These are phyloP conservation scores for Saccharomycopsis sp. DNA, from an alignment of 805 yeast species.

Conservation along the genomic window DNA sequence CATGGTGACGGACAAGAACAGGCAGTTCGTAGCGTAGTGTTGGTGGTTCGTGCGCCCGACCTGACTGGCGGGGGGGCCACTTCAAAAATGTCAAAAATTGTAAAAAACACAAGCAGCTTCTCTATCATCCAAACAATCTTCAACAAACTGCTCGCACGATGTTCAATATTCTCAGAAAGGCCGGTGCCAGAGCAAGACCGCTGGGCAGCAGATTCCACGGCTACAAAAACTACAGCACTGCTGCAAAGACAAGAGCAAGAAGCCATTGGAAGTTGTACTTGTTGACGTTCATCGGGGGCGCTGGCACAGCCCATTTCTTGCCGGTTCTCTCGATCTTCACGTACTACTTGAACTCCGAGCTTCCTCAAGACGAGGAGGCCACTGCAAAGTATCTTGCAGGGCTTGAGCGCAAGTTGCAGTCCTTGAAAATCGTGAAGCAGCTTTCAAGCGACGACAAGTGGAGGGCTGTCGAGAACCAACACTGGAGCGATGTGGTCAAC, in stretches of 20 bases:
- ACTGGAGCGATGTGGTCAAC: constrained; percentile 34
- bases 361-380: constrained; percentile 25
- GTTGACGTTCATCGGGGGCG: constrained; percentile 29
- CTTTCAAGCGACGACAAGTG: constrained; percentile 32
- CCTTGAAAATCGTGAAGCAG: constrained; percentile 43
- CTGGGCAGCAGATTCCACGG: too few species aligned
- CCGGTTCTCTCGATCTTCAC: constrained; percentile 30
- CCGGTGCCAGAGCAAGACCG: too few species aligned
- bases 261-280: constrained; percentile 18
- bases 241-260: not conserved
- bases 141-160: too few species aligned
- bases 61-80: too few species aligned
- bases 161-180: too few species aligned
- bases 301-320: constrained; percentile 28
- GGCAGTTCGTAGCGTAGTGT: too few species aligned
- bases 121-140: too few species aligned
- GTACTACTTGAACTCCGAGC: constrained; percentile 21
- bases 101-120: too few species aligned
- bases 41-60: too few species aligned
- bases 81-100: too few species aligned
- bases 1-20: too few species aligned
- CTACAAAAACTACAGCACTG: too few species aligned
- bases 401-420: constrained; percentile 39
- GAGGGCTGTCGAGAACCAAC: constrained; percentile 30
- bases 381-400: constrained; percentile 26